A percentile compares a stretch with the other conserved stretches of the same genome.
These are phyloP conservation scores for Fusarium floridanum DNA, from an alignment of 2,329 filamentous ascomycete species.

Conservation along the genomic window DNA sequence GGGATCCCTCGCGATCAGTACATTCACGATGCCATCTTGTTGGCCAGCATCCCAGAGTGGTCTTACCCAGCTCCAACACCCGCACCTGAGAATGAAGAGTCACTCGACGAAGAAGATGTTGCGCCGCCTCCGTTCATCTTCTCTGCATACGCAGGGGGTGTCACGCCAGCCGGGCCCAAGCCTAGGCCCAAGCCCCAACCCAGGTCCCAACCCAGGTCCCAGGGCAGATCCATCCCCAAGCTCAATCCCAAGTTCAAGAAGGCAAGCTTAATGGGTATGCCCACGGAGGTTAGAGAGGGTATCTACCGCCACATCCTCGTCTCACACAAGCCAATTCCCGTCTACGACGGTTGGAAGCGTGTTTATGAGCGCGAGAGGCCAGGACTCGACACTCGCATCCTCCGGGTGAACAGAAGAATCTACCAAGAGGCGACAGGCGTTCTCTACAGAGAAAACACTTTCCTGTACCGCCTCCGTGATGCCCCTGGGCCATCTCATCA, in stretches of 20 bases:
- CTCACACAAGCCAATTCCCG: conserved; percentile 48
- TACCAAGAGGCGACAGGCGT: conserved; percentile 55
- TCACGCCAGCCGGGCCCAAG: not conserved
- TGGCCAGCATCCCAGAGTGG: not conserved
- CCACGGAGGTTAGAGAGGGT: conserved; percentile 47
- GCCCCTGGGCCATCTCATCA: conserved; percentile 22
- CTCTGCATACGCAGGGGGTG: not conserved
- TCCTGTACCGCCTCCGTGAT: conserved; percentile 62
- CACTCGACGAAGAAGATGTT: conserved; percentile 33
- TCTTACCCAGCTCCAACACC: not conserved
- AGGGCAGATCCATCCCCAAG: not conserved
- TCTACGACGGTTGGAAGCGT: conserved; percentile 51
- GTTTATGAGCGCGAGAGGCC: conserved; percentile 48
- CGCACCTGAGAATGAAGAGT: not conserved
- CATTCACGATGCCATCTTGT: conserved; percentile 17
- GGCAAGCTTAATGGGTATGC: conserved; percentile 37
- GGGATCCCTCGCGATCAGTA: conserved; percentile 30
- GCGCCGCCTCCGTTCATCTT: conserved; percentile 26
- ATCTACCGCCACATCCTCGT: conserved; percentile 52
- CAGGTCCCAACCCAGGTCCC: not conserved
- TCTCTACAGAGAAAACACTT: conserved; percentile 63
- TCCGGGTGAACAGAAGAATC: conserved; percentile 52
- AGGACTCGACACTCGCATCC: conserved; percentile 52
- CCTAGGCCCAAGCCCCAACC: not conserved
- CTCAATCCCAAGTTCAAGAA: not conserved